A percentile compares a stretch with the other conserved stretches of the same genome.
phyloP scores from a whole-genome alignment of 345 rosid species.

The Trapa incisa region DNA sequence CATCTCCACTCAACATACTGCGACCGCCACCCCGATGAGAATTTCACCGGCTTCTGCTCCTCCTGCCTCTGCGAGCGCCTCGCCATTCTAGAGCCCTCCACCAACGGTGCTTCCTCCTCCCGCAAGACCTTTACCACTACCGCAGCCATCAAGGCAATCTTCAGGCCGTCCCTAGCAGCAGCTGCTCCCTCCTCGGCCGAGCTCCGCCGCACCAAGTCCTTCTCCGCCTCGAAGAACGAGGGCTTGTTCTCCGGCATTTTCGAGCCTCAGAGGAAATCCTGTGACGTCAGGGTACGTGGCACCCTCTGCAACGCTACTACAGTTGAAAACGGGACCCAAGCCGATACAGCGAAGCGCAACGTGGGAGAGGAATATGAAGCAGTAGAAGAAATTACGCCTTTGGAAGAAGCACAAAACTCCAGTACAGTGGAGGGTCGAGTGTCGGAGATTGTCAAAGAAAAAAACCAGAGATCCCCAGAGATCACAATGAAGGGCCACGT shows the following conservation, averaged over 20 bases:
- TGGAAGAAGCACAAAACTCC: conserved; percentile 22
- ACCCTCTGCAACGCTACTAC: conserved; percentile 68
- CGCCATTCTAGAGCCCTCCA: conserved; percentile 44
- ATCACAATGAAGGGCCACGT: conserved; percentile 75
- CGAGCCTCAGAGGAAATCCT: conserved; percentile 96
- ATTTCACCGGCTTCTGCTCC: conserved; percentile 89
- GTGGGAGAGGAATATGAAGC: conserved; percentile 12
- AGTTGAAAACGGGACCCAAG: conserved; percentile 47
- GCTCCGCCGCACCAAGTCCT: conserved; percentile 89
- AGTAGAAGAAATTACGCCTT: conserved; percentile 22
- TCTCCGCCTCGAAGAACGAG: conserved; percentile 89
- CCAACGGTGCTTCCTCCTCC: conserved; percentile 33
- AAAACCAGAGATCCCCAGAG: conserved; percentile 19
- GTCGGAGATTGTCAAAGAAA: conserved; percentile 47
- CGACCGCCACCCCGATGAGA: conserved; percentile 75
- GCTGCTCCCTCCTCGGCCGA: conserved; percentile 21
- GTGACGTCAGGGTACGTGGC: conserved; percentile 82
- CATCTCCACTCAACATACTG: conserved; percentile 74
- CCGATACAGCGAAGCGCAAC: conserved; percentile 2
- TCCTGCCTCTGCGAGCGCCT: conserved; percentile 97
- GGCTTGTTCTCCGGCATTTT: conserved; percentile 57
- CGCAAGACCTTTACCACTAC: conserved; percentile 44
- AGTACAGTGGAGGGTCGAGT: conserved; percentile 21
- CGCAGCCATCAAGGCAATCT: conserved; percentile 47
- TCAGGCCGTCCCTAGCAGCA: conserved; percentile 12